These are phyloP conservation scores for Hordeum pubiflorum DNA, from an alignment of 202 grass and related monocot genomes.

Conservation along the genomic window DNA sequence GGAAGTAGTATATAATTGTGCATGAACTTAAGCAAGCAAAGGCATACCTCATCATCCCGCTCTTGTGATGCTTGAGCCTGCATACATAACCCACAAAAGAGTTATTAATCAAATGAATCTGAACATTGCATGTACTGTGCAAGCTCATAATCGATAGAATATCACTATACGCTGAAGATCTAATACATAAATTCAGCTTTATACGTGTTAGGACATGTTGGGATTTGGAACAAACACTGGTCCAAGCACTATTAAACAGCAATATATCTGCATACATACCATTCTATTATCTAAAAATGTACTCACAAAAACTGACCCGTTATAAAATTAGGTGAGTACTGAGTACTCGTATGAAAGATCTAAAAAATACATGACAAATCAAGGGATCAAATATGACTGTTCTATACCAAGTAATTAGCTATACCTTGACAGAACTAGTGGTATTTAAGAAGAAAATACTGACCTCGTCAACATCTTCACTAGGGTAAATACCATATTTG, in stretches of 20 bases:
- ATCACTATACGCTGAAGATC: background rate
- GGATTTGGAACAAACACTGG: background rate
- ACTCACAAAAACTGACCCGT: background rate
- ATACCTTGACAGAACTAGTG: slow-evolving; percentile 1
- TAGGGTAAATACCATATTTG: slow-evolving; percentile 79
- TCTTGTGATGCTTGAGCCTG: slow-evolving; percentile 72
- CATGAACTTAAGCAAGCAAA: slow-evolving; percentile 16
- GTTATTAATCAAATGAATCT: background rate
- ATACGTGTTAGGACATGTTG: background rate
- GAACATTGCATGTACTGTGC: background rate
- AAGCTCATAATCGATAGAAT: background rate
- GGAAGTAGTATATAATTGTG: background rate
- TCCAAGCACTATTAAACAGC: background rate
- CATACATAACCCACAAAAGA: slow-evolving; percentile 33
- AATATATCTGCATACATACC: background rate
- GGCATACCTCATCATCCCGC: slow-evolving; percentile 80
- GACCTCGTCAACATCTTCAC: slow-evolving; percentile 89
- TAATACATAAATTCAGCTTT: background rate
- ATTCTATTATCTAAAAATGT: background rate
- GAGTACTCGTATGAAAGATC: background rate
- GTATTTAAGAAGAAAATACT: slow-evolving; percentile 12
- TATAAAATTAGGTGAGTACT: background rate
- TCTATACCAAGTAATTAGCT: background rate
- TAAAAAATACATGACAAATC: background rate
- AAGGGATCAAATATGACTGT: background rate